Conservation (phyloP, 164 flowering plant genomes). For the Hamamelis virginiana region DNA sequence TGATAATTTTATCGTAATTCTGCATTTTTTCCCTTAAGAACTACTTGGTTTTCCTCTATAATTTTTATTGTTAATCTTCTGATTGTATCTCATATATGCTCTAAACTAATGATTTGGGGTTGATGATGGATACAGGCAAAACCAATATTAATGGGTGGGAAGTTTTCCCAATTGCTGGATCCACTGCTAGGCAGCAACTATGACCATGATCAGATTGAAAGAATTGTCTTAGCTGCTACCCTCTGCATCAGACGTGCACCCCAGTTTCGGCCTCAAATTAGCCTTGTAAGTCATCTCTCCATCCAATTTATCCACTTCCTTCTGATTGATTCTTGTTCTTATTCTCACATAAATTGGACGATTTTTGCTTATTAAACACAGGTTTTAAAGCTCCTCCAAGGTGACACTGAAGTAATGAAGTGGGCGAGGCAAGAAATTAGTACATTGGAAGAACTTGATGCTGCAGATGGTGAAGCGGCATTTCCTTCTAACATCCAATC, state of each 20-base stretch:
- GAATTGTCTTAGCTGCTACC: constrained; percentile 77
- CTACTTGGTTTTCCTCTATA: background rate
- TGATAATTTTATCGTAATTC: no score
- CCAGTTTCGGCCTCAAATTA: constrained; percentile 74
- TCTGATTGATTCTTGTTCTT: no score
- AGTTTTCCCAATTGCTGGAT: constrained; percentile 60
- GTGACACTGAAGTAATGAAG: constrained; percentile 61
- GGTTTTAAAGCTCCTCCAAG: constrained; percentile 85
- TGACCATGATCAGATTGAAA: constrained; percentile 62
- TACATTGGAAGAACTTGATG: constrained; percentile 49
- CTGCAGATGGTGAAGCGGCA: constrained; percentile 47
- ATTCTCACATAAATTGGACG: no score
- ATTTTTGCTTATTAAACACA: no score
- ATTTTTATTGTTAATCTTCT: background rate
- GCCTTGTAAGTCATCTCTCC: constrained; percentile 43
- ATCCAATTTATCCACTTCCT: no score
- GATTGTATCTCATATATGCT: constrained; percentile 5
- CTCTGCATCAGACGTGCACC: constrained; percentile 76
- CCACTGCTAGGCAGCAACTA: constrained; percentile 51
- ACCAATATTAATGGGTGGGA: constrained; percentile 63
- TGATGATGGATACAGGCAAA: constrained; percentile 55
- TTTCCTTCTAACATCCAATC: constrained; percentile 59
- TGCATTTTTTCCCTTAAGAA: background rate
- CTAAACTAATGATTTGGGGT: background rate
- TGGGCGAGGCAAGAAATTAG: constrained; percentile 71